Percentiles rank a stretch among this genome's conserved stretches.
phyloP scores from a whole-genome alignment of 225 moss, liverwort and hornwort genomes.

The Takakia lepidozioides region DNA sequence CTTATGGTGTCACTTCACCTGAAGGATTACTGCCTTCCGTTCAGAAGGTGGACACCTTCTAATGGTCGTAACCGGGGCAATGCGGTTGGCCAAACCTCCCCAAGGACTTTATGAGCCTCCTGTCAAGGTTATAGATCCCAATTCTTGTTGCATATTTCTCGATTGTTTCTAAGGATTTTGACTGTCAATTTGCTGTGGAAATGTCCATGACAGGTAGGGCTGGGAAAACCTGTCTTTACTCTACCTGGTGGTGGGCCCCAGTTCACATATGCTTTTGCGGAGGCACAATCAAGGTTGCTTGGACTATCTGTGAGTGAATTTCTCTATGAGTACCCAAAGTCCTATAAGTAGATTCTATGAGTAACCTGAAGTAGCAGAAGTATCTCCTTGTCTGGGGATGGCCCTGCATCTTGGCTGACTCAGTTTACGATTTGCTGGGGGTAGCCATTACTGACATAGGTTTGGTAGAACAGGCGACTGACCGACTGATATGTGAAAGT shows the following conservation, averaged over 20 bases:
- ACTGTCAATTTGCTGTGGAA: too few species aligned
- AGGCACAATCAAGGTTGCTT: conserved; percentile 76
- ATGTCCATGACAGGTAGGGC: conserved; percentile 58
- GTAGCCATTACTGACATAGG: too few species aligned
- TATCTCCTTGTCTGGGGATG: background rate
- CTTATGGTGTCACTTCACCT: too few species aligned
- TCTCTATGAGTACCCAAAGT: background rate
- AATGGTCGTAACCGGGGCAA: too few species aligned
- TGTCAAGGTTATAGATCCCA: background rate
- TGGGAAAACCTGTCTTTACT: conserved; percentile 84
- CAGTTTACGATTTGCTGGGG: background rate
- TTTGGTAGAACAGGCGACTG: too few species aligned
- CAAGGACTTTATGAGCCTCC: background rate
- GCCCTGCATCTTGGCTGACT: background rate
- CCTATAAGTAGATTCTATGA: too few species aligned
- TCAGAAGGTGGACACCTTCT: too few species aligned
- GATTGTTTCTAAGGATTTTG: background rate
- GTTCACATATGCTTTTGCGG: conserved; percentile 72
- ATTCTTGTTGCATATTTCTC: background rate
- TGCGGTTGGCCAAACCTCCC: background rate
- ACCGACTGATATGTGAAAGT: background rate
- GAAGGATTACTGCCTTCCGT: too few species aligned
- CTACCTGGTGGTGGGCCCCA: conserved; percentile 79
- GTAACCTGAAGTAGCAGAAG: too few species aligned
- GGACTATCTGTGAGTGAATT: conserved; percentile 63